Base-by-base conservation (phyloP, 306 rosid genomes). In the Oxytropis ochrocephala region DNA sequence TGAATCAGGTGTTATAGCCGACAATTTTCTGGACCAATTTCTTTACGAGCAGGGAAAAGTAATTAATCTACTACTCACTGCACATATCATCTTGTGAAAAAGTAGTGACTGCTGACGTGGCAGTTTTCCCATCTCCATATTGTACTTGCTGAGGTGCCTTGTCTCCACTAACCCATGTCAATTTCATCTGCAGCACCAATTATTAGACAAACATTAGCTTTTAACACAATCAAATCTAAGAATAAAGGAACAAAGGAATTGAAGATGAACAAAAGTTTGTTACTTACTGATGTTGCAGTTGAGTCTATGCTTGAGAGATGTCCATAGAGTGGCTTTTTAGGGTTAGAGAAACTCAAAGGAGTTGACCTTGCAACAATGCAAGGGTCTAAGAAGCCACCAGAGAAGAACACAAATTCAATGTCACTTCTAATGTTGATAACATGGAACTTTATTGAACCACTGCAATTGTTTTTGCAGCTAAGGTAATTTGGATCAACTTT, bases 101-200 rank as follows among this genome's bases (percentile, higher is more conserved):
- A 54, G 97, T 90, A 5, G 85, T 67, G 58, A 88, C 87, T 64
- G 11, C 35, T 61, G 98, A 93, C 4, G 83, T 65, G 56, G 66
- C 77, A 33, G 74, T 68, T 79, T 70, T 79, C 13, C 98, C 86
- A 67, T 58, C 46, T 11, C 61, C 85, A 72, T 88, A 93, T 58
- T 86, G 90, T 9, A 86, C 77, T 84, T 79, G 79, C 43, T 93
- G 98, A 72, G 94, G 84, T 38, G 77, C 17, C 19, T 65, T 49
- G 71, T 86, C 89, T 35, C 97, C 98, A 79, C 98, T 93, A 46
- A 93, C 89, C 98, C 98, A 93, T 61, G 91, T 88, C 75, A 88
- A 48, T 78, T 82, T 85, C 97, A 90, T 88, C 98, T 92, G 77
- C 69, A 78, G 1, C 16, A 58, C 50, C 62, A 73, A 42, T 51